Base-by-base conservation (phyloP, 352 stramenopile species). In the Globisporangium okanoganense region DNA sequence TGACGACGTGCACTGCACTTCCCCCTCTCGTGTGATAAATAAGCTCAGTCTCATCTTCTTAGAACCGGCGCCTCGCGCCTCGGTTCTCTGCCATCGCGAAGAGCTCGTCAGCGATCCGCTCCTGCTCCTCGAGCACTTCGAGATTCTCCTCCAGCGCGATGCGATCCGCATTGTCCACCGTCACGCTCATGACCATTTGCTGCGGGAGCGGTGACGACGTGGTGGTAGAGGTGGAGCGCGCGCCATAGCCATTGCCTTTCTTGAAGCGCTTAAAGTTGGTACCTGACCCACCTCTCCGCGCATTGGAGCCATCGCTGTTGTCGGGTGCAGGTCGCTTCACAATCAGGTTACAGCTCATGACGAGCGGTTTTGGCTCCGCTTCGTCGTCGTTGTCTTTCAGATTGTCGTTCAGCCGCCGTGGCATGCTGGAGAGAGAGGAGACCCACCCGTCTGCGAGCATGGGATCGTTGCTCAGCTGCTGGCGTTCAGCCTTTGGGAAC, bases 201-300 rank as follows among this genome's bases (percentile, higher is more conserved):
- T 78, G 57, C 0, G 82, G 84, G 45, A 86, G 79, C 18, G 89
- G 55, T 13, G 81, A 85, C 0, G 71, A 64, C 10, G 71, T 41
- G 35, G 6, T 6, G 6, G 6, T 33, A 6, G 3, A 33, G 29
- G 22, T 73, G 5, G 77, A 81, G 3, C 58, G 67, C 8, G 67
- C 70, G n/a, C 65, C 57, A 27, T 71, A 78, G 9, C 71, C 71
- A 31, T 90, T 90, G 20, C 82, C 79, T 59, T 95, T 95, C 45
- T 83, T 88, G 64, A 95, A 95, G 9, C 81, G 80, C 71, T 95
- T 95, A 62, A 87, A 94, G 41, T 95, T 93, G 43, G 73, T 55
- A 12, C 62, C 50, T n/a, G 62, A 47, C 36, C 33, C 50, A 51
- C 24, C n/a, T 43, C 12, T 25, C 12, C 33, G 38, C 47, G 56